phyloP scores from a whole-genome alignment of 2,329 filamentous ascomycete species.

The Fusarium robinianum region DNA sequence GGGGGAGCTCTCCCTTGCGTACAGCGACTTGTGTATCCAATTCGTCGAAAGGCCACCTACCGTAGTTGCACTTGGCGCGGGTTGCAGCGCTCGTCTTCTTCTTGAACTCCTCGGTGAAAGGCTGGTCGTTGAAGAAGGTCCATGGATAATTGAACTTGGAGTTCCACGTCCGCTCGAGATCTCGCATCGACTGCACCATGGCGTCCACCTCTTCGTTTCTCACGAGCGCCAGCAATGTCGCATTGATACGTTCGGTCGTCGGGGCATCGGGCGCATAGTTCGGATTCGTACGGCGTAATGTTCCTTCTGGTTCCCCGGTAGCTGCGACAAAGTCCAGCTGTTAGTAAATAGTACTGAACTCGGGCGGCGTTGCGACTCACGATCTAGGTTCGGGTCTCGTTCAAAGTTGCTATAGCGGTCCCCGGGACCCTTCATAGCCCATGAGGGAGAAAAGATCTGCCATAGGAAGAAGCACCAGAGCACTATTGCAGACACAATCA shows the following conservation, averaged over 20 bases:
- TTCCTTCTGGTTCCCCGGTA: slow-evolving; percentile 80
- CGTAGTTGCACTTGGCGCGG: slow-evolving; percentile 85
- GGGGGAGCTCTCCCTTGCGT: not conserved
- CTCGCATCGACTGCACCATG: slow-evolving; percentile 85
- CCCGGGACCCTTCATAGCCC: slow-evolving; percentile 48
- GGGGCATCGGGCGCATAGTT: slow-evolving; percentile 78
- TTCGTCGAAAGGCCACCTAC: slow-evolving; percentile 59
- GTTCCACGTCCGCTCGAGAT: slow-evolving; percentile 96
- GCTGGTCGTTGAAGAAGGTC: slow-evolving; percentile 98
- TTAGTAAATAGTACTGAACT: slow-evolving; percentile 21
- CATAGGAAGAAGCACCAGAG: slow-evolving; percentile 81
- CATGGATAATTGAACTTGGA: slow-evolving; percentile 99
- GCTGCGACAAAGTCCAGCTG: slow-evolving; percentile 55
- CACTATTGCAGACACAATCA: slow-evolving; percentile 71
- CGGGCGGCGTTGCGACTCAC: slow-evolving; percentile 56
- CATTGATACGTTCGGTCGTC: slow-evolving; percentile 84
- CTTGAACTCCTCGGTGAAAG: slow-evolving; percentile 94
- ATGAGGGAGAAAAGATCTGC: slow-evolving; percentile 68
- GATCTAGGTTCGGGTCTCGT: slow-evolving; percentile 83
- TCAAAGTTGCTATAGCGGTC: slow-evolving; percentile 62
- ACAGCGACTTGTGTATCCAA: too few relatives aligned
- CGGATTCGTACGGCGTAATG: slow-evolving; percentile 72
- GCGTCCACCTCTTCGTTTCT: slow-evolving; percentile 86
- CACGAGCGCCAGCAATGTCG: slow-evolving; percentile 88
- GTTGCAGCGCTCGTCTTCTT: slow-evolving; percentile 76